These are phyloP conservation scores for Porphyra umbilicalis DNA, from an alignment of 31 red algal genomes.

Conservation along the genomic window DNA sequence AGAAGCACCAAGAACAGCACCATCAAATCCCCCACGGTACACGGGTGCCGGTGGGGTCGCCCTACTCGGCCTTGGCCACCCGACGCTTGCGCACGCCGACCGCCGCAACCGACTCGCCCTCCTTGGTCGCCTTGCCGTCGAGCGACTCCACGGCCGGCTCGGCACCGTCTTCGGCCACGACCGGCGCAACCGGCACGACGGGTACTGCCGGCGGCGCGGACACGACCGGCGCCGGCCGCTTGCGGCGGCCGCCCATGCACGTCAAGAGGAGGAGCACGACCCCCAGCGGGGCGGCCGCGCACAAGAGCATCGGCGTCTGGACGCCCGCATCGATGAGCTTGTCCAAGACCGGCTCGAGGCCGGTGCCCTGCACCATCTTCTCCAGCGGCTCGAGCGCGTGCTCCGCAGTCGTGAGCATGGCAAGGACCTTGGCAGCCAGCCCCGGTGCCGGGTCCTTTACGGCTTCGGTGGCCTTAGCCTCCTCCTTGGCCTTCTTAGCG, in stretches of 20 bases:
- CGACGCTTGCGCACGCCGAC: background rate
- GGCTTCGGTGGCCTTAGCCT: constrained; percentile 19
- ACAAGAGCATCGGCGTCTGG: constrained; percentile 53
- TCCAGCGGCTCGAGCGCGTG: constrained; percentile 36
- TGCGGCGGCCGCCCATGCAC: constrained; percentile 21
- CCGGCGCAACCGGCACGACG: background rate
- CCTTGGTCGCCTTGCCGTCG: background rate
- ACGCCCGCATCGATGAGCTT: constrained; percentile 63
- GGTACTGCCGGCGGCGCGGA: background rate
- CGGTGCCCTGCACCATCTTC: constrained; percentile 9
- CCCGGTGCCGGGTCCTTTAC: constrained; percentile 14
- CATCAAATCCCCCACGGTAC: background rate
- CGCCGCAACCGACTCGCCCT: background rate
- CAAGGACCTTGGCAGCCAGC: constrained; percentile 17
- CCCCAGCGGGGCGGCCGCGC: constrained; percentile 24
- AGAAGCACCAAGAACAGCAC: too few species aligned
- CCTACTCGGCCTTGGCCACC: background rate
- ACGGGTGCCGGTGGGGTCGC: background rate
- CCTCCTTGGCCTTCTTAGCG: constrained; percentile 27
- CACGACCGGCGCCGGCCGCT: constrained; percentile 10
- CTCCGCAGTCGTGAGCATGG: constrained; percentile 33
- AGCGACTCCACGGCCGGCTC: background rate
- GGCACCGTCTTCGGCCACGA: background rate
- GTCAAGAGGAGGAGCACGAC: constrained; percentile 33
- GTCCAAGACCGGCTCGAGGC: constrained; percentile 49